Evolutionary conservation across 2,329 filamentous ascomycete genomes (phyloP).

Genomic region (Cordyceps pruinosa): DNA sequence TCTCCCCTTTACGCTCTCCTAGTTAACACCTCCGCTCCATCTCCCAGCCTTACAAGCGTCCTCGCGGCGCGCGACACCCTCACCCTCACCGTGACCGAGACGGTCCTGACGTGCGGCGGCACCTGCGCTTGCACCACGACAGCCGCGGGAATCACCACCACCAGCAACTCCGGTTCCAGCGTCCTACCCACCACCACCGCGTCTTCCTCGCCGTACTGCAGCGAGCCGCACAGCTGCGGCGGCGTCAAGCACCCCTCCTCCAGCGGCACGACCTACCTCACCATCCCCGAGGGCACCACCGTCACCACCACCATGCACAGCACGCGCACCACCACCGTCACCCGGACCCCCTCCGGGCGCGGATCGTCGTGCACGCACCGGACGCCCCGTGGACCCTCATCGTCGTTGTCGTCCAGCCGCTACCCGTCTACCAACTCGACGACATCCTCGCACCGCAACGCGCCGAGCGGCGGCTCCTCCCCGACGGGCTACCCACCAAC

Average conservation of each 20-base stretch:
- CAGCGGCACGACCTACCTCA: neutral
- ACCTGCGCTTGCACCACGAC: conserved; percentile 12
- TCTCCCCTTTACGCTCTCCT: neutral
- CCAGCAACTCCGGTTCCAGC: neutral
- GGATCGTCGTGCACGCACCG: neutral
- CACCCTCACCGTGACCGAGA: conserved; percentile 25
- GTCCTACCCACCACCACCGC: neutral
- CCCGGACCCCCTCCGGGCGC: neutral
- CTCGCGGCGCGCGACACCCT: conserved; percentile 20
- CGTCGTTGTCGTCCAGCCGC: neutral
- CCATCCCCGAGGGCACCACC: neutral
- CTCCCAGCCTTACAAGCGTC: conserved; percentile 15
- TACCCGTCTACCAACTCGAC: conserved; percentile 3
- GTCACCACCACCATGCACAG: neutral
- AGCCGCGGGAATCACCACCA: conserved; percentile 5
- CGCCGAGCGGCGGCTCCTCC: neutral
- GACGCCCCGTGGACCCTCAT: neutral
- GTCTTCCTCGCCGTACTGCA: conserved; percentile 5
- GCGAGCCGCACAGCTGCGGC: conserved; percentile 12
- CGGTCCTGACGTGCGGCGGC: conserved; percentile 12
- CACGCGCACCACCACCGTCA: neutral
- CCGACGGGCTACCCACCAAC: neutral
- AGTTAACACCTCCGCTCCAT: conserved; percentile 18
- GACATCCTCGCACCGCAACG: neutral
- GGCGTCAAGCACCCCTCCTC: conserved; percentile 3